Evolutionary conservation across 495 filamentous ascomycete species (phyloP).

Genomic region (Penicillium angulare): DNA sequence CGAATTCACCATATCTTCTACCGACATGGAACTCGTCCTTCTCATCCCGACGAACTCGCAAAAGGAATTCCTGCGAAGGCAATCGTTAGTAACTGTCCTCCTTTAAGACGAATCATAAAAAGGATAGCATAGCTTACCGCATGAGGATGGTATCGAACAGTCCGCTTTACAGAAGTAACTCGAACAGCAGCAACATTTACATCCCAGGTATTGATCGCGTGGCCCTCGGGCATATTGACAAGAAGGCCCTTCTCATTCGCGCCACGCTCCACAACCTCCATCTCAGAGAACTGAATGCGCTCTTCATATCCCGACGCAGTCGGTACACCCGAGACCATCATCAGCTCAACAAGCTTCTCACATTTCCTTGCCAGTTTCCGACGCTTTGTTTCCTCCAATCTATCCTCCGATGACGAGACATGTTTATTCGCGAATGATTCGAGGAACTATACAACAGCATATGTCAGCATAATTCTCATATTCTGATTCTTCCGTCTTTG

Average conservation of each 20-base stretch:
- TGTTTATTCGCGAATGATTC: slow-evolving; percentile 98
- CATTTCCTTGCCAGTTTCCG: slow-evolving; percentile 89
- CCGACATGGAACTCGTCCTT: slow-evolving; percentile 74
- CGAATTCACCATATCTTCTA: slow-evolving; percentile 86
- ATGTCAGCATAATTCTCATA: no score
- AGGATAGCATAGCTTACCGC: slow-evolving; percentile 70
- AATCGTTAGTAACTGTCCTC: slow-evolving; percentile 8
- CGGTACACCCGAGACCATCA: slow-evolving; percentile 98
- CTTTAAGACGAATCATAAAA: background rate
- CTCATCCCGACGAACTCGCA: slow-evolving; percentile 73
- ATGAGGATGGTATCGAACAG: slow-evolving; percentile 87
- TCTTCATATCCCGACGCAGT: slow-evolving; percentile 98
- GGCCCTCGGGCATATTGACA: slow-evolving; percentile 82
- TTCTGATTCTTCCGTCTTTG: no score
- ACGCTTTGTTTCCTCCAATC: slow-evolving; percentile 93
- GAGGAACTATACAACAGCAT: slow-evolving; percentile 67
- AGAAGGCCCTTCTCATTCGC: slow-evolving; percentile 87
- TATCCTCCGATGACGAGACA: slow-evolving; percentile 94
- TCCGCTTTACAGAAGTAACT: slow-evolving; percentile 76
- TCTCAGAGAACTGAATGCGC: slow-evolving; percentile 89
- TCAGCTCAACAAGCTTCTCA: slow-evolving; percentile 91
- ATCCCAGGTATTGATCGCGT: slow-evolving; percentile 93
- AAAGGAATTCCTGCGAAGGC: slow-evolving; percentile 72
- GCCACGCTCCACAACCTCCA: slow-evolving; percentile 91
- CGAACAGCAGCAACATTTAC: slow-evolving; percentile 93